A percentile compares a stretch with the other conserved stretches of the same genome.
Conservation (phyloP, 192 early-diverging fungal species). For the Helicostylum pulchrum region DNA sequence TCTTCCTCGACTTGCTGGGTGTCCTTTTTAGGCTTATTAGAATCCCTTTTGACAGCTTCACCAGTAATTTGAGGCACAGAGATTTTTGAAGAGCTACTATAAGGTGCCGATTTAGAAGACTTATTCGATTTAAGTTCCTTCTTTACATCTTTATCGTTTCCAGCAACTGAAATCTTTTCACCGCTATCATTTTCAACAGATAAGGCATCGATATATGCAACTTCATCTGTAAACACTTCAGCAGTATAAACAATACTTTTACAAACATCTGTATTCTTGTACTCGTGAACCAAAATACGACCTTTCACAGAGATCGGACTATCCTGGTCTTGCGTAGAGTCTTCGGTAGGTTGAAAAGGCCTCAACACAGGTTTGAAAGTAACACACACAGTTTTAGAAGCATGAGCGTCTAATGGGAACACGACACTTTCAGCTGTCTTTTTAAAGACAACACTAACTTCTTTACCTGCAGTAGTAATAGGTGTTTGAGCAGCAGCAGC, state of each 20-base stretch:
- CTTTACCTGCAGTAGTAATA: neutral
- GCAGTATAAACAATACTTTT: conserved; percentile 65
- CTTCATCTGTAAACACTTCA: conserved; percentile 46
- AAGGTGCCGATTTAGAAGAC: too few species aligned
- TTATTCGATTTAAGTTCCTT: too few species aligned
- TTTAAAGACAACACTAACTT: conserved; percentile 37
- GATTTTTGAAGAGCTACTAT: too few species aligned
- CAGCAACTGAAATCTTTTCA: neutral
- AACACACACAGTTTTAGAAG: conserved; percentile 63
- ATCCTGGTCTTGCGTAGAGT: neutral
- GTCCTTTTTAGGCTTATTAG: neutral
- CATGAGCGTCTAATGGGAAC: conserved; percentile 64
- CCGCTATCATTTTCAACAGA: neutral
- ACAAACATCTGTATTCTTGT: conserved; percentile 78
- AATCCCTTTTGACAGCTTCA: too few species aligned
- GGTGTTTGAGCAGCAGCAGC: conserved; percentile 1
- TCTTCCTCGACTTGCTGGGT: conserved; percentile 9
- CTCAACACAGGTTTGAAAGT: conserved; percentile 51
- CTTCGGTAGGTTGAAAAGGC: conserved; percentile 21
- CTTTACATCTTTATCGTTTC: neutral
- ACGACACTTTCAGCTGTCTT: conserved; percentile 60
- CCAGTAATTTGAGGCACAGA: too few species aligned
- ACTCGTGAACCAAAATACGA: conserved; percentile 70
- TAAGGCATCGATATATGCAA: conserved; percentile 25
- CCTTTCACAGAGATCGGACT: conserved; percentile 38